Evolutionary conservation across 805 yeast species (phyloP), one percentile per base, ranked within the genome.

Genomic region (Soucietia sequanensis): DNA sequence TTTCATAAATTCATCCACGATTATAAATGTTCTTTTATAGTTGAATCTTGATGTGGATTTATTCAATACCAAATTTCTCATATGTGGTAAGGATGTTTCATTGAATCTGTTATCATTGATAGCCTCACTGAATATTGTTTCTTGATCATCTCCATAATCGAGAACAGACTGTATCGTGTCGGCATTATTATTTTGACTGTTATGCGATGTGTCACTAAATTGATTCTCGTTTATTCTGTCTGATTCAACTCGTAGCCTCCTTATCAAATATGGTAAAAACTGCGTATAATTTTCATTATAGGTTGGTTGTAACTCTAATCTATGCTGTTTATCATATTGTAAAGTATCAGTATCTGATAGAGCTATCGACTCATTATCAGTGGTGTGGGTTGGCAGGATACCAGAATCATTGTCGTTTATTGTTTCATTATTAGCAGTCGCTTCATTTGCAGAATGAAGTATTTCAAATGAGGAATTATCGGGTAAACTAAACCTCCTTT

Each of bases 281-380:
- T 49, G 43, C 8, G 60, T 59, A 41, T 56, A 68, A 37, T 68
- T 68, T n/a, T 58, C 69, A 18, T 47, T 48, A 42, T 50, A 68
- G 2, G 62, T 48, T 0, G 49, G 56, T 46, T 66, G 73, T n/a
- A 66, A 47, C 21, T 62, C 63, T 24, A 55, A 42, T 13, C 61
- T 46, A 11, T 54, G 58, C 10, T 37, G 42, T 18, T 38, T 39
- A 16, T 52, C 47, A 14, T 46, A 39, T 17, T 46, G 37, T 19
- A 65, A 51, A 1, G 73, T 67, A n/a, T 58, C 68, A 4, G 65
- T 36, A 23, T 67, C 72, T 3, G 70, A 63, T 10, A 65, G 43
- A 4, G 61, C 59, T 14, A 41, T 35, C 6, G 60, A 53, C 16
- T 41, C 41, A 13, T 29, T 23, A 13, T 25, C 27, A 11, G 7